Conservation (phyloP, 1,284 basidiomycete species). For the Rhodotorula sp. region DNA sequence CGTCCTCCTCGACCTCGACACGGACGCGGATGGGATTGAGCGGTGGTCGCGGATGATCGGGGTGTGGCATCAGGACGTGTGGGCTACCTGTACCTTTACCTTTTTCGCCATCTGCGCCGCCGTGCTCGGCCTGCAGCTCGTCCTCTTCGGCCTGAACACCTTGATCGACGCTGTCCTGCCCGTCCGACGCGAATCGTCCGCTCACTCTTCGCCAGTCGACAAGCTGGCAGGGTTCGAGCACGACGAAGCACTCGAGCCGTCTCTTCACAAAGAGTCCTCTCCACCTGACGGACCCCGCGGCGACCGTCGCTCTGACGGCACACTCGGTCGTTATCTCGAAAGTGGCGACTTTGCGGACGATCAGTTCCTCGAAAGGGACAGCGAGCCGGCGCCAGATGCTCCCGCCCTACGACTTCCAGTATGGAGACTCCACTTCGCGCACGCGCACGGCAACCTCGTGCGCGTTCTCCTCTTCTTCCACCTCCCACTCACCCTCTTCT, state of each 20-base stretch:
- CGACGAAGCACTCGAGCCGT: conserved; percentile 3
- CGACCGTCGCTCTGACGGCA: conserved; percentile 14
- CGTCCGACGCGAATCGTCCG: conserved; percentile 7
- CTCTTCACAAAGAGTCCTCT: conserved; percentile 16
- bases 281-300: background rate
- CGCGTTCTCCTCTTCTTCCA: conserved; percentile 88
- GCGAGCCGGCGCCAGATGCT: conserved; percentile 3
- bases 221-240: conserved; percentile 8
- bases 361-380: conserved; percentile 21
- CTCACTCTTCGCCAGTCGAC: background rate
- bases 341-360: conserved; percentile 32
- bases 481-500: conserved; percentile 87
- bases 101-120: conserved; percentile 77
- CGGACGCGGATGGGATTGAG: conserved; percentile 60
- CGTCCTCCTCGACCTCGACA: conserved; percentile 60
- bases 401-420: conserved; percentile 24
- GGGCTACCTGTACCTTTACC: conserved; percentile 74
- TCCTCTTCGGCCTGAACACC: conserved; percentile 32
- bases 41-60: conserved; percentile 78
- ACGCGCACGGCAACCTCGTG: conserved; percentile 79
- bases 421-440: conserved; percentile 32
- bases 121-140: conserved; percentile 58
- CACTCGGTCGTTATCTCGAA: conserved; percentile 15
- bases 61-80: conserved; percentile 75
- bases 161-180: conserved; percentile 27